phyloP scores from a whole-genome alignment of 208 protist species.

The Trypanosoma vivax region DNA sequence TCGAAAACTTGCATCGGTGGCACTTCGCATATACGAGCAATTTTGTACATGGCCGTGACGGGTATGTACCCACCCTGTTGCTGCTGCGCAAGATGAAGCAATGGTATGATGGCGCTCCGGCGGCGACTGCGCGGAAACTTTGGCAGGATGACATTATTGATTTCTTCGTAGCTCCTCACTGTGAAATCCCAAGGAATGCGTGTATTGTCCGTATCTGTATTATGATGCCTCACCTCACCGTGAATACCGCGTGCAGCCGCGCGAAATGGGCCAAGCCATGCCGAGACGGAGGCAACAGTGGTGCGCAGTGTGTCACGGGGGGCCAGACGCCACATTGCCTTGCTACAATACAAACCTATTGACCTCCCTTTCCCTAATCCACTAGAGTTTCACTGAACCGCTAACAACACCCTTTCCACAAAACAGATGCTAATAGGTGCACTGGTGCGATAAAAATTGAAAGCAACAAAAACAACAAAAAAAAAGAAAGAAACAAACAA shows the following conservation, averaged over 20 bases:
- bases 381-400: too few species aligned
- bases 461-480: slow-evolving; percentile 7
- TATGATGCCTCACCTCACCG: slow-evolving; percentile 80
- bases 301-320: not conserved
- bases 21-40: slow-evolving; percentile 90
- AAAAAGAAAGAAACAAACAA: not conserved
- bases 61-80: slow-evolving; percentile 91
- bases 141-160: slow-evolving; percentile 84
- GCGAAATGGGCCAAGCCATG: not conserved
- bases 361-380: too few species aligned
- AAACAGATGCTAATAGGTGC: not conserved
- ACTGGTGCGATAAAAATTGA: slow-evolving; percentile 10
- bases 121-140: slow-evolving; percentile 87
- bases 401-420: too few species aligned
- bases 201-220: slow-evolving; percentile 87
- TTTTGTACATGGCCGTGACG: slow-evolving; percentile 92
- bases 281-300: not conserved
- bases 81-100: slow-evolving; percentile 87
- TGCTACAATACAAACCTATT: too few species aligned
- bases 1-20: slow-evolving; percentile 90
- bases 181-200: slow-evolving; percentile 92
- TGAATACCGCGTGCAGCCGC: slow-evolving; percentile 35
- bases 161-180: slow-evolving; percentile 79
- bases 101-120: slow-evolving; percentile 78
- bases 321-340: slow-evolving; percentile 19